Base-by-base conservation (phyloP, 805 yeast species). In the Lipomyces spencermartinsiae region DNA sequence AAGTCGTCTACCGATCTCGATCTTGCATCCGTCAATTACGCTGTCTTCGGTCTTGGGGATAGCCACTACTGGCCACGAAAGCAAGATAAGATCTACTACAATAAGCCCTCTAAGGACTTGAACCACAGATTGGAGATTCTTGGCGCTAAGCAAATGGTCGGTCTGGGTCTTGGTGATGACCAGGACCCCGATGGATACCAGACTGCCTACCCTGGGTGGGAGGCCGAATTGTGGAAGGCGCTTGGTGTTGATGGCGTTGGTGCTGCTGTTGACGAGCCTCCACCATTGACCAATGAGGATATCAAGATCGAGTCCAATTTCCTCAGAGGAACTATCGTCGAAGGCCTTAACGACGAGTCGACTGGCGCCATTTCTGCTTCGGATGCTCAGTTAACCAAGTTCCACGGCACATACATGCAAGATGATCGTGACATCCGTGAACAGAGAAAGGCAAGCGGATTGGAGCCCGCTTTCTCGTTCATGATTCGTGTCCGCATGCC, bases 361-460 rank as follows among this genome's bases (percentile, higher is more conserved):
- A 94, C 98, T 9, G 97, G 98, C 71, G 93, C 97, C 16, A 91
- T 94, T 73, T 85, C 90, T 72, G 95, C 97, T 14, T 86, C 86
- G 66, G 98, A 93, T 80, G 97, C 93, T 81, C 98, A 93, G 80
- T 80, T 94, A 79, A 93, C 98, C 73, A 94, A 94, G 81, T 94
- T 94, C 87, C 98, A 94, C 80, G 98, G 98, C 81, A 92, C 93
- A 73, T 94, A 94, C 79, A 92, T 94, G 97, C 98, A 94, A 82
- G 98, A 94, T 79, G 98, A 94, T 78, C 91, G 98, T 83, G 98
- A 94, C 80, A 83, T 94, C 68, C 87, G 98, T 79, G 98, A 94
- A 65, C 90, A 91, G 74, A 89, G 98, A 77, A 94, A 93, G 81
- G 86, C 91, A 59, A 92, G 91, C 77, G 98, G 98, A 57, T 79